Base-by-base conservation (phyloP, 177 flowering plant species). In the Vitis hybrid region DNA sequence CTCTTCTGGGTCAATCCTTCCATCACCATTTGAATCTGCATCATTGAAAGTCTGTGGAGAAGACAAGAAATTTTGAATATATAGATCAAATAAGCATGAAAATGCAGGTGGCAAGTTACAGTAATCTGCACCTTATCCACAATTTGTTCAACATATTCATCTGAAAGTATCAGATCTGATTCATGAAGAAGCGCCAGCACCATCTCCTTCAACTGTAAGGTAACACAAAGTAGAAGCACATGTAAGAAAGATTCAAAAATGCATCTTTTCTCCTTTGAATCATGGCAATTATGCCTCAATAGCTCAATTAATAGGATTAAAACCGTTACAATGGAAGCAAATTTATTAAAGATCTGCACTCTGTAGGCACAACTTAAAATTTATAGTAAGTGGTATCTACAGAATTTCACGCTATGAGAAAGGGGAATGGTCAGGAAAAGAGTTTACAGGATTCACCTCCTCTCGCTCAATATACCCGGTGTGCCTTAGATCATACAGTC, bases 101-200 rank as follows among this genome's bases (percentile, higher is more conserved):
- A 18, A 11, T 11, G 13, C 1, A 21, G 48, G 48, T 21, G 66
- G 54, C 39, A 11, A 12, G 26, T 57, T 2, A 17, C 11, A 60
- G 13, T 14, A 23, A 32, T 61, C 13, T 50, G 54, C 45, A 88
- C 89, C 88, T 86, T 83, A 67, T 86, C 86, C 19, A 94, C 90
- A 26, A 92, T 92, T 32, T 74, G 60, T 81, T 92, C 91, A 15
- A 90, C 70, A 21, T 80, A 72, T 67, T 92, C 96, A 32, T 87
- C 90, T 58, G 91, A 81, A 18, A 92, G 87, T 11, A 72, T 23
- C 69, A 94, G 75, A 71, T 89, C 91, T 6, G 96, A 92, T 80
- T 92, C 97, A 51, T 82, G 84, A 57, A 92, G 62, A 71, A 92
- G 86, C 7, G 97, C 94, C 75, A 86, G 15, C n/a, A 92, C 92